Base-by-base conservation (phyloP, 2,329 filamentous ascomycete genomes). In the Alternaria triticina region DNA sequence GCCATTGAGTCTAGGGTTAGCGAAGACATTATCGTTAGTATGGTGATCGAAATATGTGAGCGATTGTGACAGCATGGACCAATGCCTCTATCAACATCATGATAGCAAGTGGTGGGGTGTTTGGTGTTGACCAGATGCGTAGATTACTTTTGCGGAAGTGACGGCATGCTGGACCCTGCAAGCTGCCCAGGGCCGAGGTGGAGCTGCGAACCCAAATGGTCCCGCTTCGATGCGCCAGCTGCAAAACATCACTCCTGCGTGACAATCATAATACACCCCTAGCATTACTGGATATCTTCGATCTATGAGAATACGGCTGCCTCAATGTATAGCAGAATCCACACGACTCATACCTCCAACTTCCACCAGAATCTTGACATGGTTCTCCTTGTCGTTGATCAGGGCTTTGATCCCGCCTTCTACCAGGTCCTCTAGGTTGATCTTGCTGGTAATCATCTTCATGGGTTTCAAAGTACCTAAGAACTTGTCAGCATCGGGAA, bases 351-450 rank as follows among this genome's bases (percentile, higher is more conserved):
- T 58, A 0, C 68, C 66, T 8, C 70, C 71, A 9, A 81, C 66
- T 23, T 88, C 83, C 2, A 90, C 85, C 49, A 90, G 67, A 28
- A 90, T 86, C 78, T 90, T 90, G 27, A 89, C 87, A 69, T 90
- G 86, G 57, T 83, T 86, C 49, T 89, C 86, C 70, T 87, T 88
- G 65, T 90, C 84, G 7, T 86, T 77, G 33, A 89, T 85, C 58
- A 90, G 76, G 1, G 86, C 82, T 59, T 84, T 81, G 66, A 89
- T 86, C 0, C 87, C 88, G 40, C 86, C 82, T 33, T 89, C 83
- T 0, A 88, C 86, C 11, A 89, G 76, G 17, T 86, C 80, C 20
- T 87, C 83, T 44, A 90, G 78, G 52, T 80, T 75, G 45, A 90
- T 86, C 70, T 82, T 87, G 54, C 84, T 82, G 0, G 88, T 90